A percentile compares a stretch with the other conserved stretches of the same genome.
Conservation (phyloP, 371 early-diverging fungal genomes). For the Apophysomyces trapeziformis region DNA sequence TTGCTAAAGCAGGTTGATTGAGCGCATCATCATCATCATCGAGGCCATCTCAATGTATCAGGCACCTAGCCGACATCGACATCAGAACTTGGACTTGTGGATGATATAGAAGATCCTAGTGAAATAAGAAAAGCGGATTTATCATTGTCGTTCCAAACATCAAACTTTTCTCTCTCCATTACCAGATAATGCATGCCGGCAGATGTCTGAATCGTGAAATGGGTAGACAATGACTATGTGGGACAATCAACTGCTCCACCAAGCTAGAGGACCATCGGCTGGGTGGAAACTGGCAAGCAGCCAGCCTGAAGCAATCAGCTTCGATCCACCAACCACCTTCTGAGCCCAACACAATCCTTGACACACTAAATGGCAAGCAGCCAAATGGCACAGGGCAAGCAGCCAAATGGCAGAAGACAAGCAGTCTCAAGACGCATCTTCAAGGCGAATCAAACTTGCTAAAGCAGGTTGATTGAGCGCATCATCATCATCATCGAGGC, state of each 20-base stretch:
- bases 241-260: background rate
- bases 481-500: background rate
- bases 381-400: background rate
- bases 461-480: background rate
- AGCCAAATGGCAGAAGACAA: background rate
- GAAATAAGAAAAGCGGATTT: background rate
- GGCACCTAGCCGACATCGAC: background rate
- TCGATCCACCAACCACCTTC: too few relatives aligned
- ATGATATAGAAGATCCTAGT: background rate
- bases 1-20: conserved; percentile 1
- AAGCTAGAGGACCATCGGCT: background rate
- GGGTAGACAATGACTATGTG: background rate
- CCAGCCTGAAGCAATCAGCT: too few relatives aligned
- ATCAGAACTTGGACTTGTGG: background rate
- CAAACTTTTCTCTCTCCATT: background rate
- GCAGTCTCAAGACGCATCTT: background rate
- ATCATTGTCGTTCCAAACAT: background rate
- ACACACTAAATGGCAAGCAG: too few relatives aligned
- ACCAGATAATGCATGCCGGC: background rate
- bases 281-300: background rate
- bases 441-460: background rate
- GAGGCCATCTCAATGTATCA: background rate
- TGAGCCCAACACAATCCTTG: too few relatives aligned
- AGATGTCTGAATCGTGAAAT: background rate
- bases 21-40: background rate